These are phyloP conservation scores for Puccinia polysora DNA, from an alignment of 1,284 basidiomycete genomes.

Conservation along the genomic window DNA sequence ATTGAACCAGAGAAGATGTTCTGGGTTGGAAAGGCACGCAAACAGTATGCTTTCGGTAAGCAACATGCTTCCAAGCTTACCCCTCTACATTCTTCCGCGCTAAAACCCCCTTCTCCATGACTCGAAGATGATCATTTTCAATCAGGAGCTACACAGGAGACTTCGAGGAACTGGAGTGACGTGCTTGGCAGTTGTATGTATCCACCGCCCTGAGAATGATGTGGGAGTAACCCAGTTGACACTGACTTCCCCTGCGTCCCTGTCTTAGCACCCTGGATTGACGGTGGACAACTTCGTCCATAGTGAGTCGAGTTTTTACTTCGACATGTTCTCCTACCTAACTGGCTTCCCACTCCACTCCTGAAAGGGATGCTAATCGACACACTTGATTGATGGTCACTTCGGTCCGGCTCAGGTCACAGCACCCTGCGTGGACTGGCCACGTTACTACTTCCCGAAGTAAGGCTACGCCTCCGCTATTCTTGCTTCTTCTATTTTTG, in stretches of 20 bases:
- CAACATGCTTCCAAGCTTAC: not conserved
- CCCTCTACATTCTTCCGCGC: too few species aligned
- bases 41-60: constrained; percentile 37
- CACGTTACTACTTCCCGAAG: constrained; percentile 4
- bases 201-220: too few species aligned
- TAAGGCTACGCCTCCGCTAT: too few species aligned
- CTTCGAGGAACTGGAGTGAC: constrained; percentile 45
- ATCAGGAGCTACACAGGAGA: constrained; percentile 46
- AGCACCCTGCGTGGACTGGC: constrained; percentile 5
- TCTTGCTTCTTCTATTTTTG: too few species aligned
- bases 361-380: not conserved
- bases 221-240: too few species aligned
- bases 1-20: constrained; percentile 21
- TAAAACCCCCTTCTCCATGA: too few species aligned
- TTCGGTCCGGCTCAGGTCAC: not conserved
- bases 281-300: not conserved
- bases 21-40: constrained; percentile 10
- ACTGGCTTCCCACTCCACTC: not conserved
- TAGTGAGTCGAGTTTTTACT: not conserved
- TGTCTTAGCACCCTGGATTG: constrained; percentile 4
- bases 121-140: constrained; percentile 46
- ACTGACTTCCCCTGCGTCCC: too few species aligned
- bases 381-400: not conserved
- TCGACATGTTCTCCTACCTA: too few species aligned
- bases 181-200: constrained; percentile 39